Base-by-base conservation (phyloP, 768 basidiomycete genomes). In the Boletus vinaceobasis region DNA sequence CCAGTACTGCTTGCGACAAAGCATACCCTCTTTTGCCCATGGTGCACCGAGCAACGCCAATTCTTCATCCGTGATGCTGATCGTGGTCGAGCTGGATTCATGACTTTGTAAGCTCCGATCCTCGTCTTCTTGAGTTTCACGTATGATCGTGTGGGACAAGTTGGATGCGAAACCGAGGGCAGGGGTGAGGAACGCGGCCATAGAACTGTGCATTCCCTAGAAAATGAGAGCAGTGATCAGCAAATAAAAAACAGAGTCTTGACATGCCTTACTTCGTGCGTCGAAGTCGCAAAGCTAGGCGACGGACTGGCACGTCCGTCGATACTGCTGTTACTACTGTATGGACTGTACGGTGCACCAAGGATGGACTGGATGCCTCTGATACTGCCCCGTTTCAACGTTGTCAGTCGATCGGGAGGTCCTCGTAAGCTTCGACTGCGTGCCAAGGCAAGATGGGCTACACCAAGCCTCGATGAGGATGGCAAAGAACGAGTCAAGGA, bases 1-100 rank as follows among this genome's bases (percentile, higher is more conserved):
- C 86, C 90, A 94, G 68, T 95, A 98, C 58, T 93, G 90, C 68
- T 98, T 98, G 23, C 95, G 86, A 61, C 87, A 88, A 9, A 99
- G 82, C 78, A 96, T 90, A 13, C 97, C 97, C 71, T 99, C 97
- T 72, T 99, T 99, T 0, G 97, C 97, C 96, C 96, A 99, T 0
- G 97, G 97, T 6, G 97, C 86, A 15, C 97, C 97, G 15, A 97
- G 84, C 36, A 98, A 76, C 2, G 96, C 96, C 13, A 99, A 79
- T 72, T 97, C 93, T 71, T 98, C 97, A 63, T 98, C 96, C 7
- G 89, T 85, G 55, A 98, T 92, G 48, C 92, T 93, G 62, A 90
- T 87, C 33, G 80, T 84, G 1, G 87, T 89, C 27, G 87, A 86
- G 29, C 68, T 73, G 5, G 90, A 84, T 37, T 77, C 81, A 19